Evolutionary conservation across 495 filamentous ascomycete genomes (phyloP), one percentile per base, ranked within the genome.

Genomic region (Durotheca rogersii): DNA sequence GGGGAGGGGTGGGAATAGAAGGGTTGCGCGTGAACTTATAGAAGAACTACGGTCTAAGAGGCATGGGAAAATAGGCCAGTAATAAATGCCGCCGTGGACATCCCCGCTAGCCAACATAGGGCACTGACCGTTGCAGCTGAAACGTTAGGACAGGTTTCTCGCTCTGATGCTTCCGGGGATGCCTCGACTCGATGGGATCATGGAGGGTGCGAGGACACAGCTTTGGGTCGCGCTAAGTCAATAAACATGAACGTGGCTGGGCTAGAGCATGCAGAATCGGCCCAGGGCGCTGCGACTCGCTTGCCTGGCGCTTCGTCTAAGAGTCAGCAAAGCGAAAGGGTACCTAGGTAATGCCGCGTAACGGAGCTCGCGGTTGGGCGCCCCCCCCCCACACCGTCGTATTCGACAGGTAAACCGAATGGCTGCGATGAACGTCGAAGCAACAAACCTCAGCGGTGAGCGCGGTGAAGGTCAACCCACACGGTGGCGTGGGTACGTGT

Each of bases 211-310:
- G 5, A 23, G 42, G 38, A 38, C 32, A 18, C 16, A 41, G 16
- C 34, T 25, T 27, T 17, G 49, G 16, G 37, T 51, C 43, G 44
- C 47, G 47, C 47, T 51, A 47, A 47, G 41, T 32, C 32, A 39
- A n/a, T 14, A 34, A 31, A 31, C 42, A 4, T 51, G 19, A 43
- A 38, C 31, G 41, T 37, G 42, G 41, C 38, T 29, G 18, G 12
- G 25, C 27, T 40, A 42, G 51, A 33, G 34, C 43, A 17, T 52
- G 43, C 49, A 40, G 43, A 52, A 43, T 49, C 32, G 29, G 53
- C 48, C 31, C 25, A 52, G 23, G 55, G 43, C 45, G 48, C 43
- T 45, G 55, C 47, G 27, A 56, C 34, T 37, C 31, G 33, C 34
- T 37, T 25, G 41, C 33, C 33, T 38, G 23, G 20, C 16, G 23